Conservation (phyloP, 2,329 filamentous ascomycete species). For the Clarireedia homoeocarpa region DNA sequence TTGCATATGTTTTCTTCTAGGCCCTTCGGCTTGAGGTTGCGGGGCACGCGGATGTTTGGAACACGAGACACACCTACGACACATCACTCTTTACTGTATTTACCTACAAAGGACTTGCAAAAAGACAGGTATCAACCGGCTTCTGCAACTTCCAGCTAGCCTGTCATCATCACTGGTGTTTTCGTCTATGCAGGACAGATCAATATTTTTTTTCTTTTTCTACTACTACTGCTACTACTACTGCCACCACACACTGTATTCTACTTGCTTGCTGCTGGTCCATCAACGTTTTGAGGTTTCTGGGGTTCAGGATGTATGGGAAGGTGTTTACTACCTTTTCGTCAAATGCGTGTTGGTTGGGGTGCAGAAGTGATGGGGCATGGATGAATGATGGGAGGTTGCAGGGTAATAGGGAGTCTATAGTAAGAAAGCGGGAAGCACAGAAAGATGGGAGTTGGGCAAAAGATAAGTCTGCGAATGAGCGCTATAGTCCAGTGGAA, state of each 20-base stretch:
- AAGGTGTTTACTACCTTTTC: background rate
- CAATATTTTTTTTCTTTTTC: background rate
- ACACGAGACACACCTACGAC: no score
- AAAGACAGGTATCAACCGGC: no score
- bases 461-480: background rate
- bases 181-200: background rate
- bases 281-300: background rate
- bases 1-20: slow-evolving; percentile 96
- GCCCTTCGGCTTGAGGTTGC: background rate
- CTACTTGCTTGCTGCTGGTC: background rate
- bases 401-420: background rate
- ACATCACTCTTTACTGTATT: background rate
- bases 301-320: background rate
- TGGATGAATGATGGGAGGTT: no score
- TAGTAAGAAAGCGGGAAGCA: background rate
- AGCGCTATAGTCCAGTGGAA: background rate
- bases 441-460: background rate
- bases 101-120: background rate
- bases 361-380: background rate
- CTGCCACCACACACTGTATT: background rate
- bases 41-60: no score
- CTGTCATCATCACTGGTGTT: background rate
- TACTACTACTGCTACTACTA: background rate
- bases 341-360: background rate
- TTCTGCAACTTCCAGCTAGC: no score